Evolutionary conservation across 1,139 yeast species (phyloP).

Genomic region (Hanseniaspora sp.): DNA sequence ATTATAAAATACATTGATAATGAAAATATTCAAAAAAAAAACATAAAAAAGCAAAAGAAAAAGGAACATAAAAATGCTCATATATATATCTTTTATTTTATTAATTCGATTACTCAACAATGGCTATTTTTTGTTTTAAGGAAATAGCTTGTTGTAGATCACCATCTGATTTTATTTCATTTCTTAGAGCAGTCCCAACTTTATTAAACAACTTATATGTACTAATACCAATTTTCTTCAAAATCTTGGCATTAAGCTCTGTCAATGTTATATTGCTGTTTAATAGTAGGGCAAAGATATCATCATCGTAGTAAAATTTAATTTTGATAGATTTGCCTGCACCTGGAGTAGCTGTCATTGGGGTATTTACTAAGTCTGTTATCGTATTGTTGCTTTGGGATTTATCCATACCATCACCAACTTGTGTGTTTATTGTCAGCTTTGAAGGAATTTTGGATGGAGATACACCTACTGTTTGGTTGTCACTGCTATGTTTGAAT

Average conservation of each 20-base stretch:
- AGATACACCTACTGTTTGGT: not conserved
- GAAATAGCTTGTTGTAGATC: conserved; percentile 29
- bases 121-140: conserved; percentile 31
- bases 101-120: conserved; percentile 20
- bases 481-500: not conserved
- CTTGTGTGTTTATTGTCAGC: conserved; percentile 17
- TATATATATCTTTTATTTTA: not conserved
- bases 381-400: conserved; percentile 24
- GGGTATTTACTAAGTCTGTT: conserved; percentile 21
- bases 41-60: no score
- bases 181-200: conserved; percentile 21
- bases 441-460: not conserved
- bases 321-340: conserved; percentile 39
- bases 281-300: conserved; percentile 75
- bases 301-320: conserved; percentile 81
- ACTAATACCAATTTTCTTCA: conserved; percentile 44
- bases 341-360: conserved; percentile 26
- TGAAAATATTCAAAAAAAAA: not conserved
- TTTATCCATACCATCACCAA: conserved; percentile 26
- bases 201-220: conserved; percentile 32
- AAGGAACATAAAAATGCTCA: no score
- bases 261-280: conserved; percentile 49
- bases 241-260: conserved; percentile 53
- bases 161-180: conserved; percentile 29
- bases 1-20: no score